Conservation (phyloP, 148 eudicot species). For the Cornus kousa region DNA sequence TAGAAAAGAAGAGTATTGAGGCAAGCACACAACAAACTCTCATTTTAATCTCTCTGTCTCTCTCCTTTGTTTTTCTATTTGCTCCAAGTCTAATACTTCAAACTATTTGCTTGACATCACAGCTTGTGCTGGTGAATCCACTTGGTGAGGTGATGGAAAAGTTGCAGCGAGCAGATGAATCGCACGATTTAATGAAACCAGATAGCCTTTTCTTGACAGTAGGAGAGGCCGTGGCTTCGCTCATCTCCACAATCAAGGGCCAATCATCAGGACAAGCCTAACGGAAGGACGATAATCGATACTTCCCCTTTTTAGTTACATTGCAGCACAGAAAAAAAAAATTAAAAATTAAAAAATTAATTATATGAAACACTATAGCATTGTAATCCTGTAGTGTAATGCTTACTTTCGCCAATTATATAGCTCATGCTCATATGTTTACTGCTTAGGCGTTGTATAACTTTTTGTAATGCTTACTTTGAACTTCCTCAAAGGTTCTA, state of each 20-base stretch:
- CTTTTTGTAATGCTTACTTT: too few species aligned
- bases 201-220: constrained; percentile 46
- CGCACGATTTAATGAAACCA: constrained; percentile 25
- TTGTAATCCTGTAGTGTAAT: too few species aligned
- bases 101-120: background rate
- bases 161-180: constrained; percentile 32
- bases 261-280: constrained; percentile 9
- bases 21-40: constrained; percentile 22
- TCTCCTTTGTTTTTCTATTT: background rate
- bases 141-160: constrained; percentile 52
- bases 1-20: constrained; percentile 46
- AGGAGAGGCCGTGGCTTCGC: constrained; percentile 44
- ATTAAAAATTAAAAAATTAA: too few species aligned
- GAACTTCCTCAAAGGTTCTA: too few species aligned
- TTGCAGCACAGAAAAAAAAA: background rate
- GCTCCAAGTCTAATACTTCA: background rate
- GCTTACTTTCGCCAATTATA: background rate
- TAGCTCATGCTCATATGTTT: too few species aligned
- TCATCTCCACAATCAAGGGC: constrained; percentile 23
- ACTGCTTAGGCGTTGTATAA: too few species aligned
- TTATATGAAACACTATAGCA: background rate
- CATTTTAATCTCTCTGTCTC: background rate
- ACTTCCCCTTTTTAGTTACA: too few species aligned
- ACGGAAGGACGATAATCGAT: background rate
- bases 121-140: constrained; percentile 60